Evolutionary conservation across 805 yeast genomes (phyloP), one percentile per base, ranked within the genome.

Genomic region (Kurtzmaniella fragi): DNA sequence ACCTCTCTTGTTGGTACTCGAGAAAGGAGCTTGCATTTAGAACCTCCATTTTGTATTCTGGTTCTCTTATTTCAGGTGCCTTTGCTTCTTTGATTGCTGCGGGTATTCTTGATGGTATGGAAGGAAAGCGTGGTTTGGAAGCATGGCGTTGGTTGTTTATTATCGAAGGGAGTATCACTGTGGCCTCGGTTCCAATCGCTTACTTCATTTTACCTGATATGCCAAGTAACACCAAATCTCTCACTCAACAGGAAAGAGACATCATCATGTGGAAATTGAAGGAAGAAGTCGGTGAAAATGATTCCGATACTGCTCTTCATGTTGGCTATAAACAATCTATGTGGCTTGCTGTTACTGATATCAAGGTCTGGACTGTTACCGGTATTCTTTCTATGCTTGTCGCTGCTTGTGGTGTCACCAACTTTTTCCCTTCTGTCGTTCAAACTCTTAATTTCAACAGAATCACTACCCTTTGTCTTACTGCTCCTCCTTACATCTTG

Each of bases 351-450:
- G 38, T 59, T 29, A 59, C 53, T 34, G 78, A 73, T 45, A 37
- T 59, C 32, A 72, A 72, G 40, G 70, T 68, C n/a, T 71, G 77
- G 77, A 50, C 63, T n/a, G 51, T 71, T 28, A 64, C 72, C 13
- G 71, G 70, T 35, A 60, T 62, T 37, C 57, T 70, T 17, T 57
- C 75, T 2, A 69, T 67, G 55, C 56, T 71, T 25, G 82, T 74
- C 36, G 78, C 78, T 17, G 80, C 82, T 30, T 73, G 78, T 46
- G 81, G 82, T 53, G 80, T 77, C 34, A 74, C 80, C 14, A 72
- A 77, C 51, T 77, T 75, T 53, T 78, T 77, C 64, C 84, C 84
- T 20, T 67, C 82, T 1, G 77, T 80, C 20, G 82, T 80, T 13
- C 52, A 65, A 41, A 76, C 83, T 11, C 63, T 80, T 44, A 70